Base-by-base conservation (phyloP, 352 stramenopile species). In the Globisporangium iwayamae region DNA sequence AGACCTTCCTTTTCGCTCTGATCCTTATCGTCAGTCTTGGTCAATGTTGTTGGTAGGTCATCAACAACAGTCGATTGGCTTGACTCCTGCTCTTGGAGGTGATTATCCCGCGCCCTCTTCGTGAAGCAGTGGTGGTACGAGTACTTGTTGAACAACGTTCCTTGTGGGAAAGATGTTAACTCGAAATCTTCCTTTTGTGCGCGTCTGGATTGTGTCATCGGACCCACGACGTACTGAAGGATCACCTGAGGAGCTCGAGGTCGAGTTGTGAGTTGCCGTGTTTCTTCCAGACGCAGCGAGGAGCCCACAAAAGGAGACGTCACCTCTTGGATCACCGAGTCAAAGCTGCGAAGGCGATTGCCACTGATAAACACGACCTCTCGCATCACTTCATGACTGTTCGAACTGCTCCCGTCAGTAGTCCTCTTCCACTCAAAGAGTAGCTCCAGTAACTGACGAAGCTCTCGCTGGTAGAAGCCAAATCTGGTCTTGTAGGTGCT, bases 401-500 rank as follows among this genome's bases (percentile, higher is more conserved):
- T 51, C 45, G 45, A 51, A 28, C 4, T 71, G 30, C 39, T 62
- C 14, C 10, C 7, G 16, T 47, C 41, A 47, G 14, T 36, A 14
- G 16, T 43, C 36, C 65, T 60, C 38, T 78, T 74, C 81, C 81
- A 90, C 11, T 67, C 50, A 30, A 80, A 75, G 4, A 90, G 63
- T 0, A 80, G 34, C 9, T 72, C 46, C 1, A 90, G 25, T 18
- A 90, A 46, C 6, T 58, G 48, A 8, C 36, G n/a, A 4, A 85
- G 36, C 30, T 89, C 76, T 39, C 76, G 65, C 14, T 50, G 61
- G 16, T 84, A 78, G 57, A 85, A 90, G 0, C 63, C 67, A 41
- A 90, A 74, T n/a, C 67, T 84, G 11, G 52, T 34, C 3, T 61
- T 66, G 45, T 75, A 85, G 2, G 20, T 28, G 2, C 14, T 20